phyloP scores from a whole-genome alignment of 495 filamentous ascomycete genomes.

The Neurospora sp. region DNA sequence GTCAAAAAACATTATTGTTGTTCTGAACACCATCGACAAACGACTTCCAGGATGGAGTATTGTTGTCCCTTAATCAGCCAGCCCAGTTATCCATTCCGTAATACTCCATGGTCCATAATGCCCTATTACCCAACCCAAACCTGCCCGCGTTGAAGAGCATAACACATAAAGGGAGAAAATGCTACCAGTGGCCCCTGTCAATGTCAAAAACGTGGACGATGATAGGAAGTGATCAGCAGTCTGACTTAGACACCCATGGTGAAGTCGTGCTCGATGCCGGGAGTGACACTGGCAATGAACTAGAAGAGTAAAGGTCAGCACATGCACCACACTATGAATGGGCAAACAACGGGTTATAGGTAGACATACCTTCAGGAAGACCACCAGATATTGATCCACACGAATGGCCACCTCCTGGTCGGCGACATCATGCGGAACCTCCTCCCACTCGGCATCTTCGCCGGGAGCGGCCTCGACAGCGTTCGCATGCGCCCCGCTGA shows the following conservation, averaged over 20 bases:
- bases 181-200: background rate
- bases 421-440: conserved; percentile 52
- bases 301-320: conserved; percentile 17
- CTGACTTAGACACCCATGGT: conserved; percentile 77
- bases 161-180: background rate
- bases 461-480: conserved; percentile 15
- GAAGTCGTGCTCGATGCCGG: conserved; percentile 95
- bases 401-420: conserved; percentile 85
- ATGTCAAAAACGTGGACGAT: background rate
- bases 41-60: background rate
- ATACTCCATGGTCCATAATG: background rate
- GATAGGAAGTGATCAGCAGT: background rate
- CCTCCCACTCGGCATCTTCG: conserved; percentile 76
- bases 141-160: background rate
- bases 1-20: background rate
- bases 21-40: background rate
- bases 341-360: background rate
- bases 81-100: background rate
- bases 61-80: background rate
- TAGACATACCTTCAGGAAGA: conserved; percentile 66
- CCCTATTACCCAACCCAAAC: background rate
- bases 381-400: conserved; percentile 95
- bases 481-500: conserved; percentile 28
- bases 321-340: background rate
- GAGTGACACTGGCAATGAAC: conserved; percentile 96